Percentiles rank a stretch among this genome's conserved stretches.
phyloP scores from a whole-genome alignment of 2,329 filamentous ascomycete species.

The Parascedosporium putredinis region DNA sequence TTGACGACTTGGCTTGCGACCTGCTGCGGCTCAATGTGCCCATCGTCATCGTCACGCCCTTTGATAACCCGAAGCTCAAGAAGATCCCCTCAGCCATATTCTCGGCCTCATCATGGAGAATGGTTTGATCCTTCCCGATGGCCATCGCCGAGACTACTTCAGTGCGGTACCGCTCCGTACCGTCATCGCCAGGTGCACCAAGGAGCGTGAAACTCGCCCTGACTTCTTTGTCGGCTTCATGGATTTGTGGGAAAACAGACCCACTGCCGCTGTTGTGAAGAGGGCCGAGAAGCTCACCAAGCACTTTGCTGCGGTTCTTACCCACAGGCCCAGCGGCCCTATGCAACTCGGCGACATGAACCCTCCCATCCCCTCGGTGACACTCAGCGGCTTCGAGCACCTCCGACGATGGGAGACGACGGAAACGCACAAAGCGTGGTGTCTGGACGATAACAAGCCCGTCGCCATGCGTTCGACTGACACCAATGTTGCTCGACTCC shows the following conservation, averaged over 20 bases:
- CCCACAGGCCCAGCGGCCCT: constrained; percentile 18
- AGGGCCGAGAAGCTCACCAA: constrained; percentile 24
- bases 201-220: constrained; percentile 20
- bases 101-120: constrained; percentile 30
- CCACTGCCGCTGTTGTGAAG: constrained; percentile 23
- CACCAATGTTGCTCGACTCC: constrained; percentile 11
- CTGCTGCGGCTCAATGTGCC: constrained; percentile 7
- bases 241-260: constrained; percentile 22
- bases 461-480: background rate
- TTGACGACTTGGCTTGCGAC: constrained; percentile 3
- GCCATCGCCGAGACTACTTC: constrained; percentile 32
- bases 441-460: constrained; percentile 2
- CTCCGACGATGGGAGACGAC: constrained; percentile 21
- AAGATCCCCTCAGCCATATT: constrained; percentile 11
- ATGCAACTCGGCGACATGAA: constrained; percentile 3
- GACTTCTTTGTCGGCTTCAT: constrained; percentile 27
- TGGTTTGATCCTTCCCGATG: constrained; percentile 28
- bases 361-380: constrained; percentile 4
- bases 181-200: constrained; percentile 18
- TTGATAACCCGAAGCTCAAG: background rate
- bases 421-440: constrained; percentile 11
- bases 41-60: constrained; percentile 4
- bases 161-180: constrained; percentile 24
- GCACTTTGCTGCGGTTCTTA: constrained; percentile 24
- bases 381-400: constrained; percentile 22